Evolutionary conservation across 768 basidiomycete genomes (phyloP).

Genomic region (Boletus rubroflammeus): DNA sequence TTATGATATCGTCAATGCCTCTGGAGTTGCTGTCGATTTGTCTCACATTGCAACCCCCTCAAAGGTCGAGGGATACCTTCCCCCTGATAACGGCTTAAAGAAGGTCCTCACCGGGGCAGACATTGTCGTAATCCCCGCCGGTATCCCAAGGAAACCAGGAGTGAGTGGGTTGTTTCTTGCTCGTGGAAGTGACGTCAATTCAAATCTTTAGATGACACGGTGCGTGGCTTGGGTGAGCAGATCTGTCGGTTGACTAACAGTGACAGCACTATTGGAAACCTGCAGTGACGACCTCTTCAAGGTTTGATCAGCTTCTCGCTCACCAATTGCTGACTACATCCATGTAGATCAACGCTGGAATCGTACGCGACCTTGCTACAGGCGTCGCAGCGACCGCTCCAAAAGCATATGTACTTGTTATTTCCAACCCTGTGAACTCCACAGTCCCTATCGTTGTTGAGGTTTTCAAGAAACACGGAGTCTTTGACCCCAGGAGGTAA

Average conservation of each 20-base stretch:
- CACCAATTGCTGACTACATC: not conserved
- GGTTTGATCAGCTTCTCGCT: conserved; percentile 39
- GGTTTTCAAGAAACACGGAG: conserved; percentile 88
- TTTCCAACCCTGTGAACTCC: conserved; percentile 99
- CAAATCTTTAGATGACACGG: conserved; percentile 47
- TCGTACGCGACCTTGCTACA: conserved; percentile 88
- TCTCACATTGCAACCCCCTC: conserved; percentile 90
- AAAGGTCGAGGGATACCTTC: conserved; percentile 77
- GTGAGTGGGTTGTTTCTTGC: conserved; percentile 42
- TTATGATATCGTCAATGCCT: conserved; percentile 97
- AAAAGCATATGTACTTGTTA: conserved; percentile 91
- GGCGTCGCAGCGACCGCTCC: conserved; percentile 82
- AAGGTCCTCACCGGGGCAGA: conserved; percentile 83
- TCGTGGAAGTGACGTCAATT: not conserved
- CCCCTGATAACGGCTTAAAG: conserved; percentile 76
- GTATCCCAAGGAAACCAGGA: conserved; percentile 92
- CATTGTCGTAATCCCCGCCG: conserved; percentile 92
- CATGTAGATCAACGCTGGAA: conserved; percentile 91
- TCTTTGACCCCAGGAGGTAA: conserved; percentile 89
- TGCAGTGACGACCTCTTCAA: conserved; percentile 93
- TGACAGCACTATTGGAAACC: not conserved
- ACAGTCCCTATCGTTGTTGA: conserved; percentile 97
- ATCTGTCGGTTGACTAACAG: conserved; percentile 8
- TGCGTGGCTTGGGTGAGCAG: conserved; percentile 22
- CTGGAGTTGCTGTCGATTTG: conserved; percentile 93